A percentile compares a stretch with the other conserved stretches of the same genome.
Evolutionary conservation across 2,329 filamentous ascomycete genomes (phyloP).

Genomic region (Penicillium olsonii): DNA sequence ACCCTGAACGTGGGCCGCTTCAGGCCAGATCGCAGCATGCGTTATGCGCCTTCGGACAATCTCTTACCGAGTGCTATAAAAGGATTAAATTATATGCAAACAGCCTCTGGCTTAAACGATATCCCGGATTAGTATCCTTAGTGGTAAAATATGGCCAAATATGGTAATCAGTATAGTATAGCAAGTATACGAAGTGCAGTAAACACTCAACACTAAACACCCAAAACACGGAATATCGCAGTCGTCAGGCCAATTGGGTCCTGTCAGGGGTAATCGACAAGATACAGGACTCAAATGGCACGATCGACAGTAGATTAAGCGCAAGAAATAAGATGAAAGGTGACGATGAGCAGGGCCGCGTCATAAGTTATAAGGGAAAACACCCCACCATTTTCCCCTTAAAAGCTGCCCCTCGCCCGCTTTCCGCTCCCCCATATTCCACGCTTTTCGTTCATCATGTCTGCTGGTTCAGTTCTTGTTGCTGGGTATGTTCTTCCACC

Average conservation of each 20-base stretch:
- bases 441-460: conserved; percentile 54
- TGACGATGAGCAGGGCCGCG: conserved; percentile 8
- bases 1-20: not conserved
- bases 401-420: conserved; percentile 16
- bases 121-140: too few species aligned
- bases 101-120: too few species aligned
- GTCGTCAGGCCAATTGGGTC: too few species aligned
- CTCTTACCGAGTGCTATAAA: too few species aligned
- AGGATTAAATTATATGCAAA: too few species aligned
- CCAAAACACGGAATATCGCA: too few species aligned
- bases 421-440: conserved; percentile 7
- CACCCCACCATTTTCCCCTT: conserved; percentile 15
- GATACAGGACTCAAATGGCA: not conserved
- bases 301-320: not conserved
- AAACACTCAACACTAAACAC: too few species aligned
- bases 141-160: too few species aligned
- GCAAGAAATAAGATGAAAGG: not conserved
- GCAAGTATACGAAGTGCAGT: too few species aligned
- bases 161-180: too few species aligned
- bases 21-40: not conserved
- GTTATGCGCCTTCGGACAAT: not conserved
- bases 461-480: conserved; percentile 83
- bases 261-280: not conserved
- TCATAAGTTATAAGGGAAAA: conserved; percentile 9
- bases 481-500: conserved; percentile 69